Evolutionary conservation across 2,329 filamentous ascomycete genomes (phyloP).

Genomic region (Exophiala mesophila): DNA sequence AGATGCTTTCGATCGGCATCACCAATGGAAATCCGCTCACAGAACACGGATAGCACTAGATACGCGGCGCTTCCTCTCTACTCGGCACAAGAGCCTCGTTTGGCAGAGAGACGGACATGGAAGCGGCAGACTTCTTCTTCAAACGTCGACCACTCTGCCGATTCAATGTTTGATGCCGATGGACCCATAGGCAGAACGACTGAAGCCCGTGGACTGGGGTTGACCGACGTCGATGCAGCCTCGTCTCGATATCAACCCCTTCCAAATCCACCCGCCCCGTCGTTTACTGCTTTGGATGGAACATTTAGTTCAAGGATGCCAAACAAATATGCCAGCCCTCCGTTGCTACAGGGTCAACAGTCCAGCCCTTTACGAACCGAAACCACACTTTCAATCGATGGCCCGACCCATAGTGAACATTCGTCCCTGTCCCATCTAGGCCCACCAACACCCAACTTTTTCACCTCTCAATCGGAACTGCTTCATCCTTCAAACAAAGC

Average conservation of each 20-base stretch:
- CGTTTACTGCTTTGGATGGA: neutral
- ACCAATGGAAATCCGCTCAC: neutral
- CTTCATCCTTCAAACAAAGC: conserved; percentile 2
- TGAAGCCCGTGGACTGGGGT: neutral
- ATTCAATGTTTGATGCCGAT: neutral
- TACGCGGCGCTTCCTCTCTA: conserved; percentile 1
- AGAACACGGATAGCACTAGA: neutral
- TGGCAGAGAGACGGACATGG: neutral
- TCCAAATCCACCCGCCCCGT: neutral
- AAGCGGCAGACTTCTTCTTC: neutral
- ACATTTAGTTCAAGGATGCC: neutral
- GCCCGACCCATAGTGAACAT: neutral
- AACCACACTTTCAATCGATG: neutral
- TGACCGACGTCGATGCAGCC: neutral
- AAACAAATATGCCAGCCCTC: neutral
- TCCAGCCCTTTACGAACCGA: neutral
- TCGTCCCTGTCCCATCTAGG: neutral
- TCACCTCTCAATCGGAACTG: conserved; percentile 3
- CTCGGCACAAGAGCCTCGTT: neutral
- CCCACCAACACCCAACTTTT: neutral
- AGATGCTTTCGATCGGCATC: too few species aligned
- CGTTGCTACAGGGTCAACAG: neutral
- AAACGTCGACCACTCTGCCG: neutral
- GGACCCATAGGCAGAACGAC: neutral
- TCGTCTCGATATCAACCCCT: neutral